Evolutionary conservation across 495 filamentous ascomycete species (phyloP).

Genomic region (Schizothecium vesticola): DNA sequence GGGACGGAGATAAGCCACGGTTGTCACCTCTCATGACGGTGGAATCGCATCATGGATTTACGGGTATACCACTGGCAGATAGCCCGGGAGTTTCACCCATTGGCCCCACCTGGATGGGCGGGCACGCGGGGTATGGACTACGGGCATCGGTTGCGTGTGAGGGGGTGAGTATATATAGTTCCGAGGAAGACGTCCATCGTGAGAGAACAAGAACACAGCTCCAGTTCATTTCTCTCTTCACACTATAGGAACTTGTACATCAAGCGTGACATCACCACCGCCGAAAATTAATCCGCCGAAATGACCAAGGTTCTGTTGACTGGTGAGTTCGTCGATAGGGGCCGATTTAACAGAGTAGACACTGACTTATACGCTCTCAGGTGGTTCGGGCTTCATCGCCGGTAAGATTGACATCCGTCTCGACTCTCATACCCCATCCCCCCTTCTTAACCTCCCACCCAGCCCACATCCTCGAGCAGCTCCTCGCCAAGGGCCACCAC

Average conservation of each 20-base stretch:
- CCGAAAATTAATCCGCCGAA: constrained; percentile 11
- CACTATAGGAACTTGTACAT: not conserved
- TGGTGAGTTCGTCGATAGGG: constrained; percentile 31
- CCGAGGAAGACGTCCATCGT: not conserved
- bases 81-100: not conserved
- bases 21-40: not conserved
- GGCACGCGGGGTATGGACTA: not conserved
- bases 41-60: not conserved
- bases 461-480: constrained; percentile 73
- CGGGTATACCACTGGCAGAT: not conserved
- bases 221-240: not conserved
- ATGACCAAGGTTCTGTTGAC: constrained; percentile 60
- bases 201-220: not conserved
- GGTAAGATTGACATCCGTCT: too few species aligned
- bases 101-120: not conserved
- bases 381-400: constrained; percentile 49
- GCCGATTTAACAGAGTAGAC: not conserved
- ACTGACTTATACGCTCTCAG: constrained; percentile 15
- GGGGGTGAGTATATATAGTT: not conserved
- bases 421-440: not conserved
- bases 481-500: constrained; percentile 62
- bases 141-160: not conserved
- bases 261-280: not conserved
- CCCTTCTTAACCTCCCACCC: not conserved
- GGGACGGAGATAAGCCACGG: not conserved